phyloP scores from a whole-genome alignment of 805 yeast genomes.

The Wickerhamomyces chaumierensis region DNA sequence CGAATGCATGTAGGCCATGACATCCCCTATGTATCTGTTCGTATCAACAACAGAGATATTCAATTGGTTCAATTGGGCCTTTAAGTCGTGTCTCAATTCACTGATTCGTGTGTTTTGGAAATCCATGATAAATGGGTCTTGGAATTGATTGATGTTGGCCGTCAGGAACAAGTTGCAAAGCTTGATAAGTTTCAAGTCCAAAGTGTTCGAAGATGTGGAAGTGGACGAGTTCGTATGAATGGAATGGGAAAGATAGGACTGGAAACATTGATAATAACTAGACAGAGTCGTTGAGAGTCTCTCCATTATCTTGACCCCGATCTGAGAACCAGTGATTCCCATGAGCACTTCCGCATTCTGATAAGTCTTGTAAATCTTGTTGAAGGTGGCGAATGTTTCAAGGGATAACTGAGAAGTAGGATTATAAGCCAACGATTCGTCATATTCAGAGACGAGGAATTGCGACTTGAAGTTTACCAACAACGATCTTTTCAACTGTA shows the following conservation, averaged over 20 bases:
- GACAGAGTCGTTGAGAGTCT: slow-evolving; percentile 32
- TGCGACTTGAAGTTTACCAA: slow-evolving; percentile 42
- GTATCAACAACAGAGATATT: slow-evolving; percentile 66
- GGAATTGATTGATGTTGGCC: slow-evolving; percentile 36
- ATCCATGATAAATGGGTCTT: slow-evolving; percentile 42
- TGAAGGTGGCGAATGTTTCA: slow-evolving; percentile 49
- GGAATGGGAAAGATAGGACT: slow-evolving; percentile 30
- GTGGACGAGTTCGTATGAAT: too few relatives aligned
- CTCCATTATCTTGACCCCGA: slow-evolving; percentile 56
- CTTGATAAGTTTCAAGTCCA: slow-evolving; percentile 18
- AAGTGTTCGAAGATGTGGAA: too few relatives aligned
- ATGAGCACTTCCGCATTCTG: slow-evolving; percentile 60
- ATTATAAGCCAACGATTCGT: slow-evolving; percentile 45
- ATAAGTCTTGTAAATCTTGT: slow-evolving; percentile 53
- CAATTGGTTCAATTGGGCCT: slow-evolving; percentile 34
- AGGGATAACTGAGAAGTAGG: slow-evolving; percentile 22
- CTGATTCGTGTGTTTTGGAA: slow-evolving; percentile 65
- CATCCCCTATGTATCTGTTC: slow-evolving; percentile 71
- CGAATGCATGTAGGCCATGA: slow-evolving; percentile 80
- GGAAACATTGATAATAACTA: slow-evolving; percentile 44
- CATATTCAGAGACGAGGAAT: slow-evolving; percentile 63
- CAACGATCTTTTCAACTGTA: slow-evolving; percentile 36
- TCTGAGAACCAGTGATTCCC: slow-evolving; percentile 51
- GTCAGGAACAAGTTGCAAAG: slow-evolving; percentile 23
- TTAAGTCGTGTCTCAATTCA: slow-evolving; percentile 53